These are phyloP conservation scores for Penicillium subrubescens DNA, from an alignment of 495 filamentous ascomycete genomes.

Conservation along the genomic window DNA sequence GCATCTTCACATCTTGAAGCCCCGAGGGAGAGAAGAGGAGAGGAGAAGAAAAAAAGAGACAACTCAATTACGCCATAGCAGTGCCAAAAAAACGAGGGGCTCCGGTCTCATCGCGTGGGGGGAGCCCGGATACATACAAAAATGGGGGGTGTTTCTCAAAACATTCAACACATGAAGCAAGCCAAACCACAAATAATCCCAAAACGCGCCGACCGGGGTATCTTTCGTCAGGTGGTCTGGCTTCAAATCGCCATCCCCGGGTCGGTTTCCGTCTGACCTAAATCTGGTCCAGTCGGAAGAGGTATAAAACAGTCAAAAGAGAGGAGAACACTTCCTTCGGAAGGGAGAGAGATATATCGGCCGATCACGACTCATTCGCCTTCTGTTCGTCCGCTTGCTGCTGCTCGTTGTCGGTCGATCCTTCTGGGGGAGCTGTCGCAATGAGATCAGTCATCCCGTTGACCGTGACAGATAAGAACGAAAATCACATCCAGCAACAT, in stretches of 20 bases:
- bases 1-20: not conserved
- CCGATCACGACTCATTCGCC: conserved; percentile 12
- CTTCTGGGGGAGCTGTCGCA: conserved; percentile 12
- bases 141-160: not conserved
- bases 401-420: conserved; percentile 6
- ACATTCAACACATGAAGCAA: not conserved
- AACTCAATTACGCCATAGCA: conserved; percentile 21
- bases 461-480: not conserved
- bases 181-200: not conserved
- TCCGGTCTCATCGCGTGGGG: conserved; percentile 1
- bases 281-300: conserved; percentile 5
- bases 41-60: not conserved
- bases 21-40: not conserved
- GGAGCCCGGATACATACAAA: conserved; percentile 16
- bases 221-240: not conserved
- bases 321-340: not conserved
- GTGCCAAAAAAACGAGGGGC: conserved; percentile 13
- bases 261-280: not conserved
- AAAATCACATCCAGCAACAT: not conserved
- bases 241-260: not conserved
- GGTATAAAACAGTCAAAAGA: conserved; percentile 4
- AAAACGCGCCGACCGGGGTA: conserved; percentile 14
- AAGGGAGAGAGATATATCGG: not conserved
- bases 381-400: conserved; percentile 3
- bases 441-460: conserved; percentile 10